Conservation (phyloP, 345 rosid species). For the Eucalyptus virginea region DNA sequence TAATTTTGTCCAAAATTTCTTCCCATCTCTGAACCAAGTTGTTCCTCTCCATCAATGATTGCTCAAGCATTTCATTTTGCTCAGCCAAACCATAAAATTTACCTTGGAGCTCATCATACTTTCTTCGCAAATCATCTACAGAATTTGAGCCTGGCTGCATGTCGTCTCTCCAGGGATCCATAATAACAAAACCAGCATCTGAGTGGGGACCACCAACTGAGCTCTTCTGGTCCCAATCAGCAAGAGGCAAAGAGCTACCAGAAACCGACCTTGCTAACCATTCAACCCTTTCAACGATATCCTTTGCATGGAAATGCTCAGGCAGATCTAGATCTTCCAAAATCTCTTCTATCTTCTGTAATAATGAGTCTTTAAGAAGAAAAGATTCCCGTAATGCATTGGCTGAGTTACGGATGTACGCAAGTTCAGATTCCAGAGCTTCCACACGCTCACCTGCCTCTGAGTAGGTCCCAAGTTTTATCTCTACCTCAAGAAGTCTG, state of each 20-base stretch:
- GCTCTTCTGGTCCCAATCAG: conserved; percentile 75
- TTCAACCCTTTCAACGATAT: conserved; percentile 83
- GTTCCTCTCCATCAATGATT: conserved; percentile 86
- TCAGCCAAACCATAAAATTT: conserved; percentile 93
- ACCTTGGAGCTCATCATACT: conserved; percentile 79
- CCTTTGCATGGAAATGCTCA: conserved; percentile 82
- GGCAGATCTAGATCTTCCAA: conserved; percentile 90
- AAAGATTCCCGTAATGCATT: conserved; percentile 90
- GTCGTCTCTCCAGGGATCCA: conserved; percentile 82
- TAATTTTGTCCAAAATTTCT: conserved; percentile 49
- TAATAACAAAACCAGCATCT: conserved; percentile 44
- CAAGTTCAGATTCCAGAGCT: conserved; percentile 95
- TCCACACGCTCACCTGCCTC: conserved; percentile 95
- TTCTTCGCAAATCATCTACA: conserved; percentile 67
- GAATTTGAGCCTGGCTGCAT: conserved; percentile 38
- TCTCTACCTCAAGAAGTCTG: conserved; percentile 58
- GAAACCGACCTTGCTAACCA: conserved; percentile 78
- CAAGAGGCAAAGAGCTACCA: conserved; percentile 35
- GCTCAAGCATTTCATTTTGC: conserved; percentile 98
- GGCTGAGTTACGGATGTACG: conserved; percentile 96
- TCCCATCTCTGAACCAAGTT: conserved; percentile 88
- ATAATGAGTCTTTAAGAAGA: conserved; percentile 89
- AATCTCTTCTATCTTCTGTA: conserved; percentile 89
- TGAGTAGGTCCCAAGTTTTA: conserved; percentile 52
- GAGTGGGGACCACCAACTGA: conserved; percentile 44